A percentile compares a stretch with the other conserved stretches of the same genome.
Evolutionary conservation across 768 basidiomycete genomes (phyloP).

Genomic region (Lepiota brunneoincarnata): DNA sequence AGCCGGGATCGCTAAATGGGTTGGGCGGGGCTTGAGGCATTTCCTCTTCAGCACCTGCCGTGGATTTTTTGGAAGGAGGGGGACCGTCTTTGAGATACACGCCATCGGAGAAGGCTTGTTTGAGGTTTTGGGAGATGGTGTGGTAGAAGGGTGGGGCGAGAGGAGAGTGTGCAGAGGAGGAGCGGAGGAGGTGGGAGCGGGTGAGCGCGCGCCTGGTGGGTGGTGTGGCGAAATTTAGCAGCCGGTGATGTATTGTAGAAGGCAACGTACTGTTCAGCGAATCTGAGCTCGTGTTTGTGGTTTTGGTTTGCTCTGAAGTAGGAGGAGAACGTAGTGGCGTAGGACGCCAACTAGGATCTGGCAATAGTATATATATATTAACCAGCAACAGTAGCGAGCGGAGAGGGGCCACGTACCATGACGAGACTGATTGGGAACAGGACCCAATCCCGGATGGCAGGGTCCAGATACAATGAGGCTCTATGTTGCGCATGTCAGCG

Average conservation of each 20-base stretch:
- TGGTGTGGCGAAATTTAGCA: background rate
- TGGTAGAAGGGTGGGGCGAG: constrained; percentile 72
- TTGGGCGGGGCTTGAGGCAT: constrained; percentile 61
- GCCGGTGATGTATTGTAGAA: background rate
- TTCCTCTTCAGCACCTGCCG: constrained; percentile 37
- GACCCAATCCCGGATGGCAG: constrained; percentile 93
- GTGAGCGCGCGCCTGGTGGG: constrained; percentile 64
- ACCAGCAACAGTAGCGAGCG: background rate
- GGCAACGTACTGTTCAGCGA: constrained; percentile 84
- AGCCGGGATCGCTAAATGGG: constrained; percentile 83
- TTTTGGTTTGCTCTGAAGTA: constrained; percentile 84
- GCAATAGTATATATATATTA: background rate
- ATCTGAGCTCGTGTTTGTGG: constrained; percentile 73
- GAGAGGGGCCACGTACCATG: constrained; percentile 61
- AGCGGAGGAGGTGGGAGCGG: constrained; percentile 81
- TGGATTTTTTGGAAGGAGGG: constrained; percentile 27
- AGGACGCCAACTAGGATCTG: constrained; percentile 92
- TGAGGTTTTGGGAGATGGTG: constrained; percentile 72
- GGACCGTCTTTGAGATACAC: constrained; percentile 86
- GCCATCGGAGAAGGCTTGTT: constrained; percentile 69
- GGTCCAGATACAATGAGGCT: constrained; percentile 76
- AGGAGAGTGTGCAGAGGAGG: constrained; percentile 78
- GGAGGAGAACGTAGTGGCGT: constrained; percentile 86
- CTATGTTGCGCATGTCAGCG: constrained; percentile 24
- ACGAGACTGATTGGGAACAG: constrained; percentile 96